Base-by-base conservation (phyloP, 2,329 filamentous ascomycete species). In the Graphiopsis chlorocephala region DNA sequence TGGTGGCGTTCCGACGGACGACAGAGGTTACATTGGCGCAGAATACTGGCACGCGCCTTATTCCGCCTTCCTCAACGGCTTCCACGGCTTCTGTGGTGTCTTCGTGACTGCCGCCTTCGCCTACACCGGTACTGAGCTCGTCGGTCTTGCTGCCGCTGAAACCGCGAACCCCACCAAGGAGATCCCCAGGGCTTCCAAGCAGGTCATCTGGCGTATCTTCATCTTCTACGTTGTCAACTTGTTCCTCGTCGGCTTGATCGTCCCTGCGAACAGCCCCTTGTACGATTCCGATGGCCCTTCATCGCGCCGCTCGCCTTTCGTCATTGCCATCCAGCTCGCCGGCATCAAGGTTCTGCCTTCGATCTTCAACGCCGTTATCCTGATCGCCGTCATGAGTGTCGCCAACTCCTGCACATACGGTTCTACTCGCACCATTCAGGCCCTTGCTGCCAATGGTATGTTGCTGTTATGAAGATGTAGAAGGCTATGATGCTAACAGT, bases 371-470 rank as follows among this genome's bases (percentile, higher is more conserved):
- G 85, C 83, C 23, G 82, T 88, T 50, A 86, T 89, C 69, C 79
- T 87, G 26, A 80, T 87, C 42, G 83, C 84, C 7, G 85, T 87
- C 42, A 76, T 86, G 61, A 82, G 79, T 52, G 83, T 87, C 50
- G 84, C 83, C 68, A 84, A 85, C 68, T 86, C 84, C 1, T 79
- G 80, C 69, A 82, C 64, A 38, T 68, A 64, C 58, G 67, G 64
- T 48, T 93, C 91, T n/a, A 94, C 91, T 3, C 88, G 93, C 71
- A 97, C 93, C 2, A 86, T 97, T 8, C 91, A 92, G 26, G 92
- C 93, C 4, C 85, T 97, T 1, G 92, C 92, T 52, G 60, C 48
- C 8, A 53, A 62, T 6, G 60, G 60, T 62, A 17, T 3, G 59
- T 62, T 11, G 11, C 1, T 25, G 7, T 23, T 25, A 45, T 45